Percentiles rank a stretch among this genome's conserved stretches.
These are phyloP conservation scores for Fraxinus platypoda DNA, from an alignment of 305 asterid genomes.

Conservation along the genomic window DNA sequence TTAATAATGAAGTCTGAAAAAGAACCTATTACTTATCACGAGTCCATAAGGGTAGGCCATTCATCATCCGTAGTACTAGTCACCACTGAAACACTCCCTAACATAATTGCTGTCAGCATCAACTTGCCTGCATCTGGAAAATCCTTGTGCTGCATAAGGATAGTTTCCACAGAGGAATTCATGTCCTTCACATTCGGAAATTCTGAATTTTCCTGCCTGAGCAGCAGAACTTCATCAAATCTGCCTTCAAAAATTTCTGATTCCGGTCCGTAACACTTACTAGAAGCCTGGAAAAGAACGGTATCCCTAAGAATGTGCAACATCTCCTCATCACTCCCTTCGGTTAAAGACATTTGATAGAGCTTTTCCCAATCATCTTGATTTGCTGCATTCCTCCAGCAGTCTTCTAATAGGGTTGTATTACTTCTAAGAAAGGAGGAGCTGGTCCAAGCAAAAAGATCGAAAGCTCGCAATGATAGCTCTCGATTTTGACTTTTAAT, in stretches of 20 bases:
- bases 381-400: slow-evolving; percentile 92
- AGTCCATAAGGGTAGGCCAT: slow-evolving; percentile 44
- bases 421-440: slow-evolving; percentile 66
- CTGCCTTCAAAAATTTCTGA: slow-evolving; percentile 57
- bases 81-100: slow-evolving; percentile 45
- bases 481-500: slow-evolving; percentile 51
- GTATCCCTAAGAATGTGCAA: slow-evolving; percentile 54
- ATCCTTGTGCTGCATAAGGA: slow-evolving; percentile 82
- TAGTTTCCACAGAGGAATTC: slow-evolving; percentile 58
- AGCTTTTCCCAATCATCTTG: slow-evolving; percentile 83
- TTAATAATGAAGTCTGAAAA: background rate
- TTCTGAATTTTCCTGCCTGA: slow-evolving; percentile 48
- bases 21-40: background rate
- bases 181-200: slow-evolving; percentile 31
- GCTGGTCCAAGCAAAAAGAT: slow-evolving; percentile 83
- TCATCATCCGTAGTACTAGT: slow-evolving; percentile 24
- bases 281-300: slow-evolving; percentile 68
- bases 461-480: slow-evolving; percentile 69
- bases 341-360: slow-evolving; percentile 49
- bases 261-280: slow-evolving; percentile 72
- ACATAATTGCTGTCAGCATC: slow-evolving; percentile 71
- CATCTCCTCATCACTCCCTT: slow-evolving; percentile 82
- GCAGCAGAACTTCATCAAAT: slow-evolving; percentile 67
- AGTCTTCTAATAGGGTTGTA: slow-evolving; percentile 70
- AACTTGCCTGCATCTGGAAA: slow-evolving; percentile 83